Evolutionary conservation across 305 asterid species (phyloP).

Genomic region (Fraxinus latifolia): DNA sequence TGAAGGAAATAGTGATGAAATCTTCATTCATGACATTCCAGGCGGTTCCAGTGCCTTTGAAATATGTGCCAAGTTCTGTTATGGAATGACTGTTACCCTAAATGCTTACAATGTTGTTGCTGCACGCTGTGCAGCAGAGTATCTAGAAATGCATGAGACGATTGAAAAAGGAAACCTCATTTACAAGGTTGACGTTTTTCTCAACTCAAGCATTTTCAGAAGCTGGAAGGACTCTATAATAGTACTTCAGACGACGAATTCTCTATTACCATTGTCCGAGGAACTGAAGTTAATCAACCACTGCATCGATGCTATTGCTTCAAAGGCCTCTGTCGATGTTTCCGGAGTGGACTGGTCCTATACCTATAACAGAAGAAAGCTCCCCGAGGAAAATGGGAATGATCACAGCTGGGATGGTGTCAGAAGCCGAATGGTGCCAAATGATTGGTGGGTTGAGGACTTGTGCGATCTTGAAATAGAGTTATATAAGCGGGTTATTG

Average conservation of each 20-base stretch:
- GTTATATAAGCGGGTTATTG: slow-evolving; percentile 57
- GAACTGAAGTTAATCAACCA: slow-evolving; percentile 69
- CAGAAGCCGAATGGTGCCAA: slow-evolving; percentile 58
- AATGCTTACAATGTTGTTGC: slow-evolving; percentile 9
- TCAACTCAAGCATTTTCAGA: slow-evolving; percentile 68
- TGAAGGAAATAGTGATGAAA: slow-evolving; percentile 60
- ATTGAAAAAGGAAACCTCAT: slow-evolving; percentile 4
- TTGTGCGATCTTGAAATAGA: slow-evolving; percentile 76
- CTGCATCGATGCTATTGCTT: slow-evolving; percentile 73
- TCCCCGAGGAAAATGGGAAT: slow-evolving; percentile 61
- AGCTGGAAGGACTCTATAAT: slow-evolving; percentile 97
- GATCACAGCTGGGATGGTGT: slow-evolving; percentile 59
- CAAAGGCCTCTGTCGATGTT: slow-evolving; percentile 68
- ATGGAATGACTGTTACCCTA: slow-evolving; percentile 78
- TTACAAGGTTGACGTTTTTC: slow-evolving; percentile 80
- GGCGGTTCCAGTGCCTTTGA: slow-evolving; percentile 82
- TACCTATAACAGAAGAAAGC: slow-evolving; percentile 70
- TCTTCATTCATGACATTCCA: slow-evolving; percentile 69
- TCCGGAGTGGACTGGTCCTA: slow-evolving; percentile 90
- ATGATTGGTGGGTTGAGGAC: slow-evolving; percentile 99
- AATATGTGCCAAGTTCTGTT: slow-evolving; percentile 85
- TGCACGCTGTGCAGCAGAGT: too few relatives aligned
- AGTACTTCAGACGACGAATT: slow-evolving; percentile 70
- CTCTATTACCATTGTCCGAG: slow-evolving; percentile 52
- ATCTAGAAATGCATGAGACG: too few relatives aligned